phyloP scores from a whole-genome alignment of 2,329 filamentous ascomycete genomes.

The Penicillium paneum region DNA sequence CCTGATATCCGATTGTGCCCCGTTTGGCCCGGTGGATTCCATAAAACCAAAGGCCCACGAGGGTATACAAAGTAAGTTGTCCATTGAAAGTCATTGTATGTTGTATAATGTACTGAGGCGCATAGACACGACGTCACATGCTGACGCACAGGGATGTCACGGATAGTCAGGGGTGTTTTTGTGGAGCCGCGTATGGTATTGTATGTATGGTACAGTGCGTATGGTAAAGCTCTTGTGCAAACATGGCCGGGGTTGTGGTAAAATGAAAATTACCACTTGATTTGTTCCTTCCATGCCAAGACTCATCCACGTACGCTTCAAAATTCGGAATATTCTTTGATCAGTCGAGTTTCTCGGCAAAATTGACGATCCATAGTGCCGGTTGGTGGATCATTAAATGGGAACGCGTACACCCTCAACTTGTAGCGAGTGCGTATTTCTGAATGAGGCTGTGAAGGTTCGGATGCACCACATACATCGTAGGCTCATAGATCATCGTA shows the following conservation, averaged over 20 bases:
- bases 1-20: neutral
- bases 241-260: neutral
- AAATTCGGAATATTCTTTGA: neutral
- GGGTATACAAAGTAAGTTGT: neutral
- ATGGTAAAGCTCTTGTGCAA: neutral
- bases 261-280: neutral
- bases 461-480: neutral
- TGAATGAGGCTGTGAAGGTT: constrained; percentile 2
- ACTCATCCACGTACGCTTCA: constrained; percentile 14
- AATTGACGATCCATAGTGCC: constrained; percentile 19
- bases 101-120: neutral
- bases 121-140: constrained; percentile 22
- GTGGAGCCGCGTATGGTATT: constrained; percentile 4
- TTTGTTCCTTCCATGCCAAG: constrained; percentile 21
- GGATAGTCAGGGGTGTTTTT: constrained; percentile 27
- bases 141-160: constrained; percentile 24
- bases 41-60: neutral
- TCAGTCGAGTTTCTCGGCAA: constrained; percentile 12
- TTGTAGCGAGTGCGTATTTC: constrained; percentile 12
- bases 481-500: neutral
- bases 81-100: neutral
- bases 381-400: constrained; percentile 18
- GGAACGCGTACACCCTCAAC: constrained; percentile 20
- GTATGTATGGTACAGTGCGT: neutral
- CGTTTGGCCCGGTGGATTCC: neutral